Conservation (phyloP, 2,329 filamentous ascomycete genomes). For the Incumbomyces delicatus region DNA sequence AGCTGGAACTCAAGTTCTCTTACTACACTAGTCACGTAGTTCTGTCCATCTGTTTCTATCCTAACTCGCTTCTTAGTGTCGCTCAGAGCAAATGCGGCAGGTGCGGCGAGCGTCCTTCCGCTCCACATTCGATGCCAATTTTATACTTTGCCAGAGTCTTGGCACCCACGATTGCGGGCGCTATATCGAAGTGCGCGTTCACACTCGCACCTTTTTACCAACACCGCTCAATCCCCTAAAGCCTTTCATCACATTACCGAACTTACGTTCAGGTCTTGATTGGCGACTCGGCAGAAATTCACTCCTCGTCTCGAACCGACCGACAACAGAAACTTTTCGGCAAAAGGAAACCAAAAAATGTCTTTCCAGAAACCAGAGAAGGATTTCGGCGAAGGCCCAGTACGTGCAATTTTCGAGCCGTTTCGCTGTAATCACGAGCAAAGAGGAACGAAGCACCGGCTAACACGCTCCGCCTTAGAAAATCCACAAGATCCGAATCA, state of each 20-base stretch:
- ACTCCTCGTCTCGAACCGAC: conserved; percentile 12
- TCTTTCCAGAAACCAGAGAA: conserved; percentile 95
- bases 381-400: conserved; percentile 79
- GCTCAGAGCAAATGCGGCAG: too few relatives aligned
- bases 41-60: too few relatives aligned
- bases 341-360: conserved; percentile 51
- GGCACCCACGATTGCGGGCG: too few relatives aligned
- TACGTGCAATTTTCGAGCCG: conserved; percentile 36
- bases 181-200: too few relatives aligned
- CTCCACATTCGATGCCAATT: too few relatives aligned
- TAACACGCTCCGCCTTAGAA: conserved; percentile 45
- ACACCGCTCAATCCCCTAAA: conserved; percentile 5
- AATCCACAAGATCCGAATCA: conserved; percentile 98
- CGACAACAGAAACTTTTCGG: conserved; percentile 25
- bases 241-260: conserved; percentile 73
- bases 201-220: not conserved
- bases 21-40: too few relatives aligned
- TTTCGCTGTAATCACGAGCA: not conserved
- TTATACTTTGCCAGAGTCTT: too few relatives aligned
- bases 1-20: too few relatives aligned
- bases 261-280: conserved; percentile 75
- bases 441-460: conserved; percentile 1
- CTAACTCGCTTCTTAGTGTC: too few relatives aligned
- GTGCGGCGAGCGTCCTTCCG: too few relatives aligned
- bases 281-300: conserved; percentile 32